These are phyloP conservation scores for Amanita polypyramis DNA, from an alignment of 768 basidiomycete species.

Conservation along the genomic window DNA sequence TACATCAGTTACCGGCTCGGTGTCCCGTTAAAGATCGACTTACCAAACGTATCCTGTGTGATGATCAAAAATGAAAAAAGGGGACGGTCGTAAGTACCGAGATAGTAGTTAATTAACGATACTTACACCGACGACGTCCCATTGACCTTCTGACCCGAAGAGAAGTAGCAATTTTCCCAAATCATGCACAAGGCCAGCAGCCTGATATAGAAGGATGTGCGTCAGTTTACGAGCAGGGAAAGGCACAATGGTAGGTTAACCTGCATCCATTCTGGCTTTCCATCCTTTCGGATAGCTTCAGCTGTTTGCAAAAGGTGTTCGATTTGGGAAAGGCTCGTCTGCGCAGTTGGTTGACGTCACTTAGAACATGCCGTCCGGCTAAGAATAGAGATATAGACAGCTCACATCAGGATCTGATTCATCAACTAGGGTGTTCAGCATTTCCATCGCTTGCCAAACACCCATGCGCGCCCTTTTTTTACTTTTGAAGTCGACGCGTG, in stretches of 20 bases:
- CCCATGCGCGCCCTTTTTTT: conserved; percentile 66
- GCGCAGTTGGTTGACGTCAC: conserved; percentile 16
- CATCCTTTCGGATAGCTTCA: conserved; percentile 80
- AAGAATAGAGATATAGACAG: conserved; percentile 3
- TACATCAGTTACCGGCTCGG: conserved; percentile 4
- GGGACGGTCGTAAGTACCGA: not conserved
- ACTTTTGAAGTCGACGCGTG: conserved; percentile 64
- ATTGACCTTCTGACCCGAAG: conserved; percentile 82
- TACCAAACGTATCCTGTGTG: conserved; percentile 37
- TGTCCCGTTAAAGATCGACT: conserved; percentile 8
- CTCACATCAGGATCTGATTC: conserved; percentile 85
- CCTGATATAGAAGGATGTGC: conserved; percentile 24
- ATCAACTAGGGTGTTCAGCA: conserved; percentile 79
- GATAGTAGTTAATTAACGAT: conserved; percentile 4
- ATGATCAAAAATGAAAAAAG: not conserved
- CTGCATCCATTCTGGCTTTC: conserved; percentile 91
- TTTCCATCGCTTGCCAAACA: conserved; percentile 81
- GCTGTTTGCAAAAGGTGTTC: conserved; percentile 88
- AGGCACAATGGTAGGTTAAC: conserved; percentile 14
- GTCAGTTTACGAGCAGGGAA: not conserved
- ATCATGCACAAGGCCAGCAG: conserved; percentile 81
- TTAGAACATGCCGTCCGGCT: conserved; percentile 5
- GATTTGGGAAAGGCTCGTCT: conserved; percentile 77
- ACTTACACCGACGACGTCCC: conserved; percentile 87
- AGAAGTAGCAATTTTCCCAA: conserved; percentile 81